Base-by-base conservation (phyloP, 2,329 filamentous ascomycete genomes). In the Botrytis cinerea region DNA sequence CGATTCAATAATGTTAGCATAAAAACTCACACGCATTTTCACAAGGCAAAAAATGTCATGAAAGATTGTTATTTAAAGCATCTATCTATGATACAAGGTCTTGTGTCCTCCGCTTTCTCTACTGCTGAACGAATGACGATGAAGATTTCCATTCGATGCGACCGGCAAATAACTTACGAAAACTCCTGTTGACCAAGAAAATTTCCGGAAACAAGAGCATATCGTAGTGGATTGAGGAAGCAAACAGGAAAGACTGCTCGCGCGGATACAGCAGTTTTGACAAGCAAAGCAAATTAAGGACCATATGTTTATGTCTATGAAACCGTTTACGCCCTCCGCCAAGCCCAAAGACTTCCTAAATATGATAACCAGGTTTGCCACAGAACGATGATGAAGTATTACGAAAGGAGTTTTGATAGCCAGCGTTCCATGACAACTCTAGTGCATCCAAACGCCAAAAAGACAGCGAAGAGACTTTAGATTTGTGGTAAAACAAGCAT, bases 291-390 rank as follows among this genome's bases (percentile, higher is more conserved):
- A 48, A 62, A 70, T 35, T 9, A 48, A 63, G 1, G 40, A 28
- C 18, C 45, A 40, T 35, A 43, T 66, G 45, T 28, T 28, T 25
- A 10, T 64, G 43, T 71, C 35, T 22, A n/a, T 62, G n/a, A n/a
- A 40, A 54, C 43, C 28, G 40, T 71, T 51, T 64, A 25, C 25
- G 51, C 40, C 69, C 59, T 48, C 28, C 59, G 25, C 69, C 59
- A 71, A 54, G 69, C 32, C 35, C 32, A 43, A 71, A 71, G 59
- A 46, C 69, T 71, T 71, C 43, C 38, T 71, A 51, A 71, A 43
- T 48, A 71, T 64, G 48, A 32, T 40, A 35, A 71, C 32, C 16
- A 64, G 54, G 35, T 51, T 71, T 46, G 22, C 16, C 59, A 71
- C 32, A 71, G 25, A 14, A 64, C 22, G 16, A 61, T 43, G 46